These are phyloP conservation scores for Pinus albicaulis DNA, from an alignment of 75 land plant genomes.

Conservation along the genomic window DNA sequence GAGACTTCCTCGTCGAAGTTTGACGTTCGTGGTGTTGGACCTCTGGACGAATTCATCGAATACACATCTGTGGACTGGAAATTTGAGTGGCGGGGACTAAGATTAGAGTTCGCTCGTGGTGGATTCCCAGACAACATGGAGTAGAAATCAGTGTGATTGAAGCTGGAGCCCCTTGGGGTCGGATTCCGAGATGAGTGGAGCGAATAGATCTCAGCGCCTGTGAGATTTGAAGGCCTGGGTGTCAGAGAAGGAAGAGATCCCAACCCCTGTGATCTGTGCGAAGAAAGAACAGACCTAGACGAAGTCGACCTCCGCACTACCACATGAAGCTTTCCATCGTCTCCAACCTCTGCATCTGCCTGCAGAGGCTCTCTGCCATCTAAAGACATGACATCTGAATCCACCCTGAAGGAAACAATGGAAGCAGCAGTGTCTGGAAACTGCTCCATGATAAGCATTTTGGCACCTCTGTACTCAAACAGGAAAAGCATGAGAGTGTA, in stretches of 20 bases:
- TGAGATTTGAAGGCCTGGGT: slow-evolving; percentile 83
- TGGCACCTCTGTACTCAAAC: slow-evolving; percentile 90
- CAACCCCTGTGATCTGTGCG: slow-evolving; percentile 33
- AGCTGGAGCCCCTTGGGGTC: slow-evolving; percentile 72
- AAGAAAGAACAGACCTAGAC: slow-evolving; percentile 41
- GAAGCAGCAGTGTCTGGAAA: slow-evolving; percentile 85
- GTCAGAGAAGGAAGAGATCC: slow-evolving; percentile 39
- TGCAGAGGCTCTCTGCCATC: slow-evolving; percentile 75
- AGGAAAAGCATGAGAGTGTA: slow-evolving; percentile 89
- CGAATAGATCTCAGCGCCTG: slow-evolving; percentile 88
- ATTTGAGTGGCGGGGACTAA: slow-evolving; percentile 35
- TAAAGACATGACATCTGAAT: slow-evolving; percentile 82
- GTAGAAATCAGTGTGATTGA: slow-evolving; percentile 75
- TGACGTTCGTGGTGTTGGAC: slow-evolving; percentile 36
- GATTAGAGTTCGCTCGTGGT: slow-evolving; percentile 13
- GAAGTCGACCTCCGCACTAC: slow-evolving; percentile 81
- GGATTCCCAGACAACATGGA: slow-evolving; percentile 56
- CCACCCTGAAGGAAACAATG: slow-evolving; percentile 83
- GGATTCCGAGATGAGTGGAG: slow-evolving; percentile 61
- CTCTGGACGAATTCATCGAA: slow-evolving; percentile 17
- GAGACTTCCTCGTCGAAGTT: slow-evolving; percentile 64
- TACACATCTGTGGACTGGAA: slow-evolving; percentile 22
- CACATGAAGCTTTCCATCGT: slow-evolving; percentile 94
- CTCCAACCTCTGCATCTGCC: slow-evolving; percentile 85
- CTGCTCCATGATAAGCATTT: slow-evolving; percentile 80